Percentiles rank a stretch among this genome's conserved stretches.
phyloP scores from a whole-genome alignment of 192 early-diverging fungal genomes.

The Podila epigama region DNA sequence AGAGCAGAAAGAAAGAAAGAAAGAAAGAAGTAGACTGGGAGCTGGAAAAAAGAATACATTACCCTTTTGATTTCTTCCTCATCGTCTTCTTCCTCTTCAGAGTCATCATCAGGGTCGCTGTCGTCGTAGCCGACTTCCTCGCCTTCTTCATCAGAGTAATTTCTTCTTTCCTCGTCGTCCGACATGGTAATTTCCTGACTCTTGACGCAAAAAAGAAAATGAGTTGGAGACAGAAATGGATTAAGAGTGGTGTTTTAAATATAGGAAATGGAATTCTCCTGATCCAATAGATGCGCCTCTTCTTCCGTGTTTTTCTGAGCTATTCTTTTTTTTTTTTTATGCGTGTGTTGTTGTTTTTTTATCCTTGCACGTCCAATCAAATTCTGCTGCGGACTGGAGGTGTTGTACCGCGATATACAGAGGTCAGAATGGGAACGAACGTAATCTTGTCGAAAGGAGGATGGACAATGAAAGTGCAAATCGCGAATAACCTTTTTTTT shows the following conservation, averaged over 20 bases:
- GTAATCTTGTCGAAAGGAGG: too few relatives aligned
- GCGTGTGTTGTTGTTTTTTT: too few relatives aligned
- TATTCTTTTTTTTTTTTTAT: too few relatives aligned
- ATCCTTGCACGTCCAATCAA: too few relatives aligned
- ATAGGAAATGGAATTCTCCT: neutral
- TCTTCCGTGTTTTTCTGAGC: too few relatives aligned
- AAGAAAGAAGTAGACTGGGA: neutral
- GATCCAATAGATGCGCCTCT: too few relatives aligned
- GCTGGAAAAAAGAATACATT: neutral
- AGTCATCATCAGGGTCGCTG: slow-evolving; percentile 69
- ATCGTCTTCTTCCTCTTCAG: slow-evolving; percentile 62
- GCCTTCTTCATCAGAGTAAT: slow-evolving; percentile 61
- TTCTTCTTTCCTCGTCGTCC: slow-evolving; percentile 57
- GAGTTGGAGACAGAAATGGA: neutral
- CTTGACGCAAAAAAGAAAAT: too few relatives aligned
- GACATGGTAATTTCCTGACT: slow-evolving; percentile 12
- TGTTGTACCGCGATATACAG: too few relatives aligned
- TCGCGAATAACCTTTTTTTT: too few relatives aligned
- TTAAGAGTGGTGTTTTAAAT: neutral
- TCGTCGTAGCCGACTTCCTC: slow-evolving; percentile 69
- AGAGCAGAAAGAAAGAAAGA: neutral
- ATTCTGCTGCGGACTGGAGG: too few relatives aligned
- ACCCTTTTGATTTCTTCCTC: slow-evolving; percentile 49
- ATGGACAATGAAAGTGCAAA: too few relatives aligned
- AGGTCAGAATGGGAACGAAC: too few relatives aligned